A percentile compares a stretch with the other conserved stretches of the same genome.
These are phyloP conservation scores for Xylaria digitata DNA, from an alignment of 2,329 filamentous ascomycete species.

Conservation along the genomic window DNA sequence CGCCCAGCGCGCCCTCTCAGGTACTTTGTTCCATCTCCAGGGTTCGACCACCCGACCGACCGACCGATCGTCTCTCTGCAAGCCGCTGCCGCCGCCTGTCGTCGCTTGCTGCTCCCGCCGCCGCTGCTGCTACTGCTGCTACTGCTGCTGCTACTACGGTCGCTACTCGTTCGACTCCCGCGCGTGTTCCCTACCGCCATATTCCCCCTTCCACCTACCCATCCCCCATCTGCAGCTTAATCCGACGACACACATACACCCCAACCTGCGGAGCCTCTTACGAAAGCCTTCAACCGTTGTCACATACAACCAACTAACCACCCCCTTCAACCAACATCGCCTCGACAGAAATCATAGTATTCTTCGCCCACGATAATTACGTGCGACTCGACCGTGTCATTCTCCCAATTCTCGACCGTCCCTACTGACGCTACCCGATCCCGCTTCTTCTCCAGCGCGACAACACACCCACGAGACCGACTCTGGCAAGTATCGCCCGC, in stretches of 20 bases:
- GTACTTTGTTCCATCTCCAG: background rate
- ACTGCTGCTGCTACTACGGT: slow-evolving; percentile 8
- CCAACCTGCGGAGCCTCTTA: background rate
- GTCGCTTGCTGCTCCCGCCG: slow-evolving; percentile 25
- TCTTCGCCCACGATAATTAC: background rate
- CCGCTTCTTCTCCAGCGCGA: slow-evolving; percentile 24
- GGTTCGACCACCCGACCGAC: slow-evolving; percentile 24
- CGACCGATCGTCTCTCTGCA: slow-evolving; percentile 33
- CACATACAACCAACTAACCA: background rate
- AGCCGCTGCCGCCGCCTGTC: slow-evolving; percentile 29
- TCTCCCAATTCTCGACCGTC: slow-evolving; percentile 2
- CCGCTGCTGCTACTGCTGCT: slow-evolving; percentile 2
- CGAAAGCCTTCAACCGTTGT: background rate
- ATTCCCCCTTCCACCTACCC: background rate
- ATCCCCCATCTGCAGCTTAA: slow-evolving; percentile 25
- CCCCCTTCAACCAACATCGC: background rate
- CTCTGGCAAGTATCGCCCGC: slow-evolving; percentile 18
- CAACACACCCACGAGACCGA: slow-evolving; percentile 22
- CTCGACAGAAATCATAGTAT: too few relatives aligned
- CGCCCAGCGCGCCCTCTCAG: too few relatives aligned
- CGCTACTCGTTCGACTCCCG: slow-evolving; percentile 27
- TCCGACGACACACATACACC: slow-evolving; percentile 25
- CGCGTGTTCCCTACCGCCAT: slow-evolving; percentile 20
- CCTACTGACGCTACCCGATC: slow-evolving; percentile 14
- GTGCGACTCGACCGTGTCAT: slow-evolving; percentile 16